Percentiles rank a stretch among this genome's conserved stretches.
Evolutionary conservation across 2,329 filamentous ascomycete genomes (phyloP).

Genomic region (Knoxdaviesia proteae): DNA sequence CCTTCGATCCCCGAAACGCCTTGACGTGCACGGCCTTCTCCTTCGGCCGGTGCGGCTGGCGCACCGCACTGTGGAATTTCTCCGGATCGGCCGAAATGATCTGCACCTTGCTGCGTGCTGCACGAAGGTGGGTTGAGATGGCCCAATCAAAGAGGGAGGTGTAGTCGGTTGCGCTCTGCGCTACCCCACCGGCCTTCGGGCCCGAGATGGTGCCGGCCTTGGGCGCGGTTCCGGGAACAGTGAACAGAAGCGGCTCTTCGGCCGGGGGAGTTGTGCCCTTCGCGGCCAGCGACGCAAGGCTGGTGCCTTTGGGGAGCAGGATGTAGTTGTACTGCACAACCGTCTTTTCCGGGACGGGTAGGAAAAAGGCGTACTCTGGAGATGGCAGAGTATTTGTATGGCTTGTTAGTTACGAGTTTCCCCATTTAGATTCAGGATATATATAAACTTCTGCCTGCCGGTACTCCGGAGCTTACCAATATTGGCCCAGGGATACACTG

Average conservation of each 20-base stretch:
- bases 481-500: slow-evolving; percentile 38
- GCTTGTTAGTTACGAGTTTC: not conserved
- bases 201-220: slow-evolving; percentile 38
- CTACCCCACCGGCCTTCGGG: slow-evolving; percentile 24
- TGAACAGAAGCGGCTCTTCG: slow-evolving; percentile 42
- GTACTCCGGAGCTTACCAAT: slow-evolving; percentile 25
- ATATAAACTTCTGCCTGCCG: not conserved
- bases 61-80: slow-evolving; percentile 34
- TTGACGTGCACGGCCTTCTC: slow-evolving; percentile 46
- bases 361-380: slow-evolving; percentile 39
- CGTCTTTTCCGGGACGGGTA: slow-evolving; percentile 43
- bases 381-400: slow-evolving; percentile 1
- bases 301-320: slow-evolving; percentile 34
- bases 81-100: slow-evolving; percentile 31
- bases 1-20: slow-evolving; percentile 46
- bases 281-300: slow-evolving; percentile 26
- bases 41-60: slow-evolving; percentile 34
- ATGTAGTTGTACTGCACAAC: slow-evolving; percentile 47
- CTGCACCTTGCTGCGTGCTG: slow-evolving; percentile 22
- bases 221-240: slow-evolving; percentile 35
- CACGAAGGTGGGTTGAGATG: slow-evolving; percentile 27
- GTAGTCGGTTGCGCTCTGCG: slow-evolving; percentile 36
- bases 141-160: slow-evolving; percentile 40
- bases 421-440: not conserved
- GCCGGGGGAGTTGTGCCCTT: slow-evolving; percentile 10